Conservation (phyloP, 1,284 basidiomycete genomes). For the Tilletia indica region DNA sequence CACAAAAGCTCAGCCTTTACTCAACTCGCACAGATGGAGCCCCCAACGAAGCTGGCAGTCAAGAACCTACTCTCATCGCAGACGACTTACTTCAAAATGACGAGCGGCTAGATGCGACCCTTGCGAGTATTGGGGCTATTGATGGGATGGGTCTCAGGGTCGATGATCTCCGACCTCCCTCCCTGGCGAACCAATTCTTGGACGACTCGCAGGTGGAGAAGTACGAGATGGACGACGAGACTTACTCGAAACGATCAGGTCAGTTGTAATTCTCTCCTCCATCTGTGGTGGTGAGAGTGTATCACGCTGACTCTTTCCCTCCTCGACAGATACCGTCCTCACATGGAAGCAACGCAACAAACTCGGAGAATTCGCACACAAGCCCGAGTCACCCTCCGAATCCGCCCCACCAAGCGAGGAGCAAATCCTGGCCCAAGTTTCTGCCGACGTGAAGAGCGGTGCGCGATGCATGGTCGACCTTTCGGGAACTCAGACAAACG, state of each 20-base stretch:
- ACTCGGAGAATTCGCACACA: slow-evolving; percentile 75
- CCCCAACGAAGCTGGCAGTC: slow-evolving; percentile 27
- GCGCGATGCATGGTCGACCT: slow-evolving; percentile 81
- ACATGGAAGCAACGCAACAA: slow-evolving; percentile 85
- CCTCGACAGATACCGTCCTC: slow-evolving; percentile 73
- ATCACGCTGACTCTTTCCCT: slow-evolving; percentile 21
- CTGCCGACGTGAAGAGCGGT: slow-evolving; percentile 63
- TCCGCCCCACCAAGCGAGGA: slow-evolving; percentile 23
- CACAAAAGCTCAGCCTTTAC: slow-evolving; percentile 60
- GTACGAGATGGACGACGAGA: slow-evolving; percentile 80
- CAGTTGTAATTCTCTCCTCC: slow-evolving; percentile 27
- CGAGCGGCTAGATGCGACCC: slow-evolving; percentile 66
- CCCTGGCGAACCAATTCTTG: slow-evolving; percentile 74
- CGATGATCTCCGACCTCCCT: slow-evolving; percentile 35
- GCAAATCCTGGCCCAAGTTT: slow-evolving; percentile 18
- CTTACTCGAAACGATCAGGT: slow-evolving; percentile 79
- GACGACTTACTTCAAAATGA: slow-evolving; percentile 60
- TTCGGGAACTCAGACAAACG: slow-evolving; percentile 35
- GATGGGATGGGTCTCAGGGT: slow-evolving; percentile 70
- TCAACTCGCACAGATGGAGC: slow-evolving; percentile 54
- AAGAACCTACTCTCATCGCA: slow-evolving; percentile 61
- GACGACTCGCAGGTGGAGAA: slow-evolving; percentile 86
- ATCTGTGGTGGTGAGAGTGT: slow-evolving; percentile 17
- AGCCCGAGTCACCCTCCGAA: no score
- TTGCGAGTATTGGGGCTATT: slow-evolving; percentile 72